These are phyloP conservation scores for Mycena capillaripes DNA, from an alignment of 768 basidiomycete species.

Conservation along the genomic window DNA sequence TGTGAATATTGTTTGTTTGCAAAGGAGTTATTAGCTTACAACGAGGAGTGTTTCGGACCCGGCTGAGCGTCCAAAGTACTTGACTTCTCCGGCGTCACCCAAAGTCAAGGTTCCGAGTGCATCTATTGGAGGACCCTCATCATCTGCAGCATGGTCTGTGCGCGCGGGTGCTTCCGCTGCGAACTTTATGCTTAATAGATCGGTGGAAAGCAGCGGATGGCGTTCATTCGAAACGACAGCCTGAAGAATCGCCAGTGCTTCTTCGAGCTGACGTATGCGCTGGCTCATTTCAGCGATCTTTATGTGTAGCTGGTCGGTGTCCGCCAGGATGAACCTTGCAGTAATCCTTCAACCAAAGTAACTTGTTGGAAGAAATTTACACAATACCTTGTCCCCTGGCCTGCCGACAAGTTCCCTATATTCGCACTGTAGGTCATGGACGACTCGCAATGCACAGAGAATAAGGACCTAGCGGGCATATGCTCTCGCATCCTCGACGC, in stretches of 20 bases:
- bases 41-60: slow-evolving; percentile 65
- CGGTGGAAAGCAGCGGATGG: slow-evolving; percentile 71
- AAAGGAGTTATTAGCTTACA: neutral
- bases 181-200: slow-evolving; percentile 69
- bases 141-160: slow-evolving; percentile 36
- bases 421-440: neutral
- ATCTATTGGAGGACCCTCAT: slow-evolving; percentile 60
- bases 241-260: slow-evolving; percentile 74
- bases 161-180: slow-evolving; percentile 63
- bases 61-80: slow-evolving; percentile 76
- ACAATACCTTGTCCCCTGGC: slow-evolving; percentile 63
- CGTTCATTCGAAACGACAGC: slow-evolving; percentile 67
- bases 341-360: neutral
- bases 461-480: slow-evolving; percentile 68
- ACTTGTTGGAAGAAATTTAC: neutral
- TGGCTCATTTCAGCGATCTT: slow-evolving; percentile 78
- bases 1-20: neutral
- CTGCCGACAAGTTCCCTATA: slow-evolving; percentile 63
- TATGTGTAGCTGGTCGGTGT: slow-evolving; percentile 74
- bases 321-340: slow-evolving; percentile 73
- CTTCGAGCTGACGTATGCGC: slow-evolving; percentile 78
- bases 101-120: slow-evolving; percentile 76
- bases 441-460: neutral
- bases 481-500: slow-evolving; percentile 73
- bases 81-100: slow-evolving; percentile 70